These are phyloP conservation scores for Colletotrichum neosansevieriae DNA, from an alignment of 2,329 filamentous ascomycete species.

Conservation along the genomic window DNA sequence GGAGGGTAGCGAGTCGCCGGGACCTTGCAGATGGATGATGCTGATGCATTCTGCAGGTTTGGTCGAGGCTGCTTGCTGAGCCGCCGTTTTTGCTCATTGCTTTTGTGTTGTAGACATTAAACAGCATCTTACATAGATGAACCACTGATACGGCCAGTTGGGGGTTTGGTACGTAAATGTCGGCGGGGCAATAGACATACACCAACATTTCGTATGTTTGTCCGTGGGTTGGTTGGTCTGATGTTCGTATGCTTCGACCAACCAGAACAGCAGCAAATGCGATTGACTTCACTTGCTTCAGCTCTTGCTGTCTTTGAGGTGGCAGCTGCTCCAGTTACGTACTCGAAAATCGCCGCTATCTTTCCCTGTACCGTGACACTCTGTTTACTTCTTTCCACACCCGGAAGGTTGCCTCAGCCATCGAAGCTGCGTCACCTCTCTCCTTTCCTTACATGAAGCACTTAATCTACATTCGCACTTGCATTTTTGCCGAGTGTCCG, in stretches of 20 bases:
- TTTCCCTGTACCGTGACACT: too few relatives aligned
- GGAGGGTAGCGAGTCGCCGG: background rate
- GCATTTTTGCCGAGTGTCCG: background rate
- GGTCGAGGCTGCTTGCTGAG: constrained; percentile 3
- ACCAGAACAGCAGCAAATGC: background rate
- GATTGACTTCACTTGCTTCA: constrained; percentile 6
- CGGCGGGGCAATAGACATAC: constrained; percentile 2
- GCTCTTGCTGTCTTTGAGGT: constrained; percentile 1
- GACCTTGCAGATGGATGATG: constrained; percentile 13
- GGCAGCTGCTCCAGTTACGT: constrained; percentile 1
- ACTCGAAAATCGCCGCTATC: too few relatives aligned
- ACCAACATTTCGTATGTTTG: background rate
- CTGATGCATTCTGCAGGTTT: constrained; percentile 1
- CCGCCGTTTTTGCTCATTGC: background rate
- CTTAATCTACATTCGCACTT: constrained; percentile 17
- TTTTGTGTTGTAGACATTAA: background rate
- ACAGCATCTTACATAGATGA: background rate
- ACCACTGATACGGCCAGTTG: background rate
- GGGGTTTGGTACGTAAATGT: background rate
- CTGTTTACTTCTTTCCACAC: constrained; percentile 1
- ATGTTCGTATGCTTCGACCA: background rate
- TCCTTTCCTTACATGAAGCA: background rate
- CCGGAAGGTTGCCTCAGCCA: background rate
- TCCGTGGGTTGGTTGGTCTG: background rate
- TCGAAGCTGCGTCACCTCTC: constrained; percentile 6